phyloP scores from a whole-genome alignment of 169 alveolate genomes.

The Cryptosporidium tyzzeri region DNA sequence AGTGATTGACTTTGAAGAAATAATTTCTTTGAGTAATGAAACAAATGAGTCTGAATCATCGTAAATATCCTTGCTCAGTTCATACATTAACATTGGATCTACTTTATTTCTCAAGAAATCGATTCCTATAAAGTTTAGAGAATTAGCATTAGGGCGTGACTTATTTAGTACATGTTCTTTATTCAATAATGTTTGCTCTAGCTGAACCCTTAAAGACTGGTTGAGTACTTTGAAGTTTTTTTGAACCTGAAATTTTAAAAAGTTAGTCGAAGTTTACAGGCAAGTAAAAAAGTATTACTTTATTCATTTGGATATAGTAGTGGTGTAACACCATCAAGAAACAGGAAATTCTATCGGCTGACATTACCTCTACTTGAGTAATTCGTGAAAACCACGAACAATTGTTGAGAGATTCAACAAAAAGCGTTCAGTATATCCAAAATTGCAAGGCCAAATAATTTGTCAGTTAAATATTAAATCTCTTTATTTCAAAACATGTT shows the following conservation, averaged over 20 bases:
- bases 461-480: neutral
- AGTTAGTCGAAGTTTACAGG: neutral
- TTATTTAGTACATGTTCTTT: constrained; percentile 50
- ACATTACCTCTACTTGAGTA: constrained; percentile 45
- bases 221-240: constrained; percentile 62
- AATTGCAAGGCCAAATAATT: neutral
- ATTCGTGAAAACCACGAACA: constrained; percentile 56
- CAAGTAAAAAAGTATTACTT: neutral
- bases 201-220: constrained; percentile 78
- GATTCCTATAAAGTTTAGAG: constrained; percentile 6
- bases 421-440: constrained; percentile 8
- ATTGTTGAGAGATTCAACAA: neutral
- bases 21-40: constrained; percentile 23
- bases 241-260: constrained; percentile 29
- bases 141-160: constrained; percentile 52
- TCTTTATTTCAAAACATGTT: neutral
- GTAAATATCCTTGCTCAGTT: constrained; percentile 28
- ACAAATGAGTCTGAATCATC: constrained; percentile 45
- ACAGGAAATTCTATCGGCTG: constrained; percentile 32
- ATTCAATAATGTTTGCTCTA: constrained; percentile 48
- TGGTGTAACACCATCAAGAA: constrained; percentile 72
- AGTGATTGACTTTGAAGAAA: neutral
- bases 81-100: neutral
- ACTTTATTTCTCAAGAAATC: neutral
- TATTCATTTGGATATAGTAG: constrained; percentile 17